phyloP scores from a whole-genome alignment of 2,329 filamentous ascomycete species.

The Colletotrichum higginsianum region DNA sequence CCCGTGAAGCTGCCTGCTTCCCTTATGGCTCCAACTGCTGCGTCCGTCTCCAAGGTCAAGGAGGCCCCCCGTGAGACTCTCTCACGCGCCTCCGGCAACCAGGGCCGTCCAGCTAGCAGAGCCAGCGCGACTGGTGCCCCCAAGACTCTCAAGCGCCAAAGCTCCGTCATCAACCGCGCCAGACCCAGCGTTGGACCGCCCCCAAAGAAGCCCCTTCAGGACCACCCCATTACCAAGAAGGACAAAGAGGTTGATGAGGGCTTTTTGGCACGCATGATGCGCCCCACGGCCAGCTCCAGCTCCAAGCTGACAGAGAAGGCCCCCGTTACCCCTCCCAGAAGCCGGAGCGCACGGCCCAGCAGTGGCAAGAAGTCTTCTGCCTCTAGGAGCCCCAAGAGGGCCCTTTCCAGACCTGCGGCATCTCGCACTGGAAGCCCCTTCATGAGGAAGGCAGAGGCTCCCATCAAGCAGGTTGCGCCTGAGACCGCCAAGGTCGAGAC shows the following conservation, averaged over 20 bases:
- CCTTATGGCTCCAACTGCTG: constrained; percentile 78
- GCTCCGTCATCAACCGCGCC: constrained; percentile 60
- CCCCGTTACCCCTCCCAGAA: constrained; percentile 65
- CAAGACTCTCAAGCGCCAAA: constrained; percentile 60
- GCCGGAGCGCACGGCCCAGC: constrained; percentile 46
- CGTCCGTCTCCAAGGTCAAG: constrained; percentile 75
- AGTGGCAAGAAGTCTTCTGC: constrained; percentile 45
- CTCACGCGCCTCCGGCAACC: constrained; percentile 46
- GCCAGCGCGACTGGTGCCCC: constrained; percentile 54
- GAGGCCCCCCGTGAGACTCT: constrained; percentile 46
- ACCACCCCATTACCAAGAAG: constrained; percentile 62
- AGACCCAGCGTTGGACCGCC: constrained; percentile 71
- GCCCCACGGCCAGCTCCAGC: constrained; percentile 79
- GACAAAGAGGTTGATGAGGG: constrained; percentile 74
- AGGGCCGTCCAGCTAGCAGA: constrained; percentile 63
- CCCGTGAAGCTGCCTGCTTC: constrained; percentile 77
- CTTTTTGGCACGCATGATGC: constrained; percentile 87
- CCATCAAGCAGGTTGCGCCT: constrained; percentile 25
- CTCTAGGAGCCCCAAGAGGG: constrained; percentile 39
- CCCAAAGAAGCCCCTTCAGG: constrained; percentile 69
- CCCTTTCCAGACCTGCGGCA: constrained; percentile 43
- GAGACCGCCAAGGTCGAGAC: constrained; percentile 42
- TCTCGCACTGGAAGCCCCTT: constrained; percentile 35
- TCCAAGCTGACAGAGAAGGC: constrained; percentile 78
- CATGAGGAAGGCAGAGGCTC: constrained; percentile 13